These are phyloP conservation scores for Pythium apleroticum DNA, from an alignment of 352 stramenopile species.

Conservation along the genomic window DNA sequence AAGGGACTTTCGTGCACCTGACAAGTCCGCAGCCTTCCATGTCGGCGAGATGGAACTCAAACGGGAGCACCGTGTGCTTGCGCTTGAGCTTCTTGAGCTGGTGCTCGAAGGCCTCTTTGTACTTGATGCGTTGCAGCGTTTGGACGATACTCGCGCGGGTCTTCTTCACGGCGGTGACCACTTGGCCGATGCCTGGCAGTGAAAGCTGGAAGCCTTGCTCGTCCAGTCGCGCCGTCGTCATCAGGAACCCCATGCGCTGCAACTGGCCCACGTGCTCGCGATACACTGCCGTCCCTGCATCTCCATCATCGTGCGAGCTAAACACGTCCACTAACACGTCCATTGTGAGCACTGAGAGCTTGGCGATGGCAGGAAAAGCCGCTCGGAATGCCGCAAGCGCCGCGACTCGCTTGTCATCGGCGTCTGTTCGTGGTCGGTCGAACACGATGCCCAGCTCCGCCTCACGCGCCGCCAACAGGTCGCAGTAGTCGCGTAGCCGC, in stretches of 20 bases:
- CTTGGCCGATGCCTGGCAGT: constrained; percentile 56
- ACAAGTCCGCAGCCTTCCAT: constrained; percentile 63
- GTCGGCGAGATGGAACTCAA: constrained; percentile 61
- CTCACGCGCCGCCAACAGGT: neutral
- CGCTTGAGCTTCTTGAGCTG: constrained; percentile 65
- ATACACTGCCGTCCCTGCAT: constrained; percentile 15
- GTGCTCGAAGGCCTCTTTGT: constrained; percentile 57
- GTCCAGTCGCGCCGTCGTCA: constrained; percentile 42
- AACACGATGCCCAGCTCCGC: constrained; percentile 33
- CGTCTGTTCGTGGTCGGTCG: constrained; percentile 7
- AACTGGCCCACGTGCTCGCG: constrained; percentile 32
- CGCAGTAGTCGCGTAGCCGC: constrained; percentile 31
- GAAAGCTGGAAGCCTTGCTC: constrained; percentile 52
- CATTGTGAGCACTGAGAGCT: constrained; percentile 34
- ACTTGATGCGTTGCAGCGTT: constrained; percentile 56
- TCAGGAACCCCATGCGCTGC: constrained; percentile 54
- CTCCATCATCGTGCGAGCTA: neutral
- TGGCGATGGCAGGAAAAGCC: constrained; percentile 33
- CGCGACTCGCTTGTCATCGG: constrained; percentile 35
- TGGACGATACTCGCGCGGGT: constrained; percentile 39
- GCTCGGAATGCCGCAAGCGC: constrained; percentile 37
- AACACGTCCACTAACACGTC: constrained; percentile 25
- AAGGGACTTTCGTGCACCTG: constrained; percentile 52
- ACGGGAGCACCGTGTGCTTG: constrained; percentile 48
- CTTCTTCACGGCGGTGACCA: constrained; percentile 60